phyloP scores from a whole-genome alignment of 306 rosid species.

The Prunus persica region Prunus_persica_NCBIv2 NC_034014.1:1619501-1620000 shows the following conservation, averaged over 20 bases:
- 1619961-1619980: slow-evolving; percentile 30
- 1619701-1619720: slow-evolving; percentile 45
- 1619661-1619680: slow-evolving; percentile 45
- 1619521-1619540: slow-evolving; percentile 63
- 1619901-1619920: slow-evolving; percentile 61
- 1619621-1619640: slow-evolving; percentile 60
- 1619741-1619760: slow-evolving; percentile 58
- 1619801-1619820: slow-evolving; percentile 40
- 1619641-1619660: slow-evolving; percentile 49
- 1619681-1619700: slow-evolving; percentile 34
- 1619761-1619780: slow-evolving; percentile 60
- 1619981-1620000: slow-evolving; percentile 10
- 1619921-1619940: slow-evolving; percentile 55
- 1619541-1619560: slow-evolving; percentile 43
- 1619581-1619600: slow-evolving; percentile 55
- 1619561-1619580: slow-evolving; percentile 40
- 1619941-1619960: slow-evolving; percentile 49
- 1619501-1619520: slow-evolving; percentile 43
- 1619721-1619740: slow-evolving; percentile 46
- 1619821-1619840: slow-evolving; percentile 62
- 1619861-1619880: slow-evolving; percentile 37
- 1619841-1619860: slow-evolving; percentile 59
- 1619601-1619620: slow-evolving; percentile 52
- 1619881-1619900: slow-evolving; percentile 42
- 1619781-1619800: slow-evolving; percentile 23